Percentiles rank a stretch among this genome's conserved stretches.
Evolutionary conservation across 305 asterid genomes (phyloP).

Genomic region (Solanum hybrid): DNA sequence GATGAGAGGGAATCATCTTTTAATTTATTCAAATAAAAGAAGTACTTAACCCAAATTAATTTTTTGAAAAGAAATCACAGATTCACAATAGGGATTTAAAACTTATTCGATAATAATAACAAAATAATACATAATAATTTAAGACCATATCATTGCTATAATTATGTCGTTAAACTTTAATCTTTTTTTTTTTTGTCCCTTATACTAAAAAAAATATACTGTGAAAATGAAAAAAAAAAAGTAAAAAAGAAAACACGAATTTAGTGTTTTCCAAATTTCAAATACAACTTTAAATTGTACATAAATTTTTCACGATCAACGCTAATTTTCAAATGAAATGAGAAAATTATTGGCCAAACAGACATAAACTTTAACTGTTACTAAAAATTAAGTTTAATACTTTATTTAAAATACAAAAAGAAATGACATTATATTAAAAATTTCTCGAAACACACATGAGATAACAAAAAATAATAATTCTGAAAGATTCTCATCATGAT

Average conservation of each 20-base stretch:
- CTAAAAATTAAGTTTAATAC: not conserved
- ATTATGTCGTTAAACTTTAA: not conserved
- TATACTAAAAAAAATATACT: not conserved
- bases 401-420: not conserved
- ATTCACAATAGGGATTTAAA: not conserved
- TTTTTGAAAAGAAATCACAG: not conserved
- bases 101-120: not conserved
- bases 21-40: not conserved
- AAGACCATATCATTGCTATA: not conserved
- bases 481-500: not conserved
- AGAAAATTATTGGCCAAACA: not conserved
- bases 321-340: too few species aligned
- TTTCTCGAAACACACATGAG: not conserved
- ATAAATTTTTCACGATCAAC: not conserved
- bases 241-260: not conserved
- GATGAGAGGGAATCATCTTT: not conserved
- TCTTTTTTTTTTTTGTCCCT: not conserved
- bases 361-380: not conserved
- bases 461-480: not conserved
- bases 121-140: not conserved
- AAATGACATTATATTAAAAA: not conserved
- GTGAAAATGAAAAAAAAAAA: not conserved
- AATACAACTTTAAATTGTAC: too few species aligned
- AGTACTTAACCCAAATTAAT: not conserved
- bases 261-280: not conserved